Conservation (phyloP, 1,284 basidiomycete species). For the Dichomitus squalens region DNA sequence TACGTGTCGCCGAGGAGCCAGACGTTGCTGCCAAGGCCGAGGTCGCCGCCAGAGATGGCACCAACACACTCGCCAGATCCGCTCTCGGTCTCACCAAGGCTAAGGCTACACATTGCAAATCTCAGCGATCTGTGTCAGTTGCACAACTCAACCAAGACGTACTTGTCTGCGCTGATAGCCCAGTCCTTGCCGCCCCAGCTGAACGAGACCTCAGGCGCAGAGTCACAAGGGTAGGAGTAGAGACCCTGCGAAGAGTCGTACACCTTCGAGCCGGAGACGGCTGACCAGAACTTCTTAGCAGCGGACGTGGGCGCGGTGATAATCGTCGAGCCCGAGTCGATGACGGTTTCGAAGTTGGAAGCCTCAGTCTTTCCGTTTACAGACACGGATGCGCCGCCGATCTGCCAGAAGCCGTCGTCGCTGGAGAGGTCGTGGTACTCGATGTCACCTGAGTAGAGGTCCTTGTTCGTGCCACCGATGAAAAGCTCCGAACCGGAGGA, state of each 20-base stretch:
- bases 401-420: constrained; percentile 42
- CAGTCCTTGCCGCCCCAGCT: constrained; percentile 47
- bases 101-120: constrained; percentile 21
- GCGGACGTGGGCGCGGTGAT: constrained; percentile 48
- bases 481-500: constrained; percentile 49
- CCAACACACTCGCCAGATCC: constrained; percentile 26
- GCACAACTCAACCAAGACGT: not conserved
- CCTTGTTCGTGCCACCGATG: constrained; percentile 53
- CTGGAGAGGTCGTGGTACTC: constrained; percentile 13
- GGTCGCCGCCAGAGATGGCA: constrained; percentile 12
- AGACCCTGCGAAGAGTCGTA: constrained; percentile 36
- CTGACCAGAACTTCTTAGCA: constrained; percentile 44
- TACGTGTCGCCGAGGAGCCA: no score
- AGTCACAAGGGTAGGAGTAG: constrained; percentile 44
- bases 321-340: constrained; percentile 52
- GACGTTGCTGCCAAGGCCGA: constrained; percentile 22
- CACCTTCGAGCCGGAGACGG: constrained; percentile 42
- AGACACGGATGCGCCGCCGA: constrained; percentile 37
- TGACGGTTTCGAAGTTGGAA: constrained; percentile 33
- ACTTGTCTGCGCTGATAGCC: constrained; percentile 35
- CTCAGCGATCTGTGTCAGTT: not conserved
- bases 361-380: constrained; percentile 32
- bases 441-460: constrained; percentile 41
- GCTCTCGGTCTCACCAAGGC: constrained; percentile 21
- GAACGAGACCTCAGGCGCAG: constrained; percentile 38